A percentile compares a stretch with the other conserved stretches of the same genome.
phyloP scores from a whole-genome alignment of 2,329 filamentous ascomycete genomes.

The Aspergillus transmontanensis region DNA sequence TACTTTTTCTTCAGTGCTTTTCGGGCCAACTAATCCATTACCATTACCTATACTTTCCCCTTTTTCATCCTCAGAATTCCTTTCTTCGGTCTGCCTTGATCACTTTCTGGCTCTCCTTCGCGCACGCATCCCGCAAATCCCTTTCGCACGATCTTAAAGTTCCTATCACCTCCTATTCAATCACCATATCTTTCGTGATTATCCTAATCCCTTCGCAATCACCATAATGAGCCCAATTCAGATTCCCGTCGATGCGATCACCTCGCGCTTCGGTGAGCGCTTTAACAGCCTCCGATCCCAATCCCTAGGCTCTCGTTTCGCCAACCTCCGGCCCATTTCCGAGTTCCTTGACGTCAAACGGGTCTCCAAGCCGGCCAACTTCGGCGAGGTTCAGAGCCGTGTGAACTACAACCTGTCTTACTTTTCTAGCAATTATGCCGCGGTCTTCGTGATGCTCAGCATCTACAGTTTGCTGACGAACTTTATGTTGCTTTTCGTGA shows the following conservation, averaged over 20 bases:
- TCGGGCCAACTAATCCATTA: constrained; percentile 23
- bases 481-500: constrained; percentile 83
- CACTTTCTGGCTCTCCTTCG: not conserved
- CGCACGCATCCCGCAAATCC: not conserved
- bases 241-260: constrained; percentile 88
- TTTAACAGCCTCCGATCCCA: constrained; percentile 82
- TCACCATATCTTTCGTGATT: not conserved
- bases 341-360: constrained; percentile 98
- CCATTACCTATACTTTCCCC: constrained; percentile 14
- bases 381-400: constrained; percentile 83
- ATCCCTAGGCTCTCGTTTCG: constrained; percentile 78
- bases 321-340: constrained; percentile 85
- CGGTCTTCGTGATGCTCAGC: constrained; percentile 90
- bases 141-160: not conserved
- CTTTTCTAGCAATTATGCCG: constrained; percentile 98
- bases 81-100: constrained; percentile 9
- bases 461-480: constrained; percentile 95
- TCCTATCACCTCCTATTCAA: not conserved
- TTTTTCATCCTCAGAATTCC: not conserved
- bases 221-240: constrained; percentile 78
- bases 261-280: constrained; percentile 88
- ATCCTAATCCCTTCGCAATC: not conserved
- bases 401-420: constrained; percentile 97
- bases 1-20: constrained; percentile 9
- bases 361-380: constrained; percentile 90